Evolutionary conservation across 2,329 filamentous ascomycete species (phyloP).

Genomic region (Thelonectria discophora): DNA sequence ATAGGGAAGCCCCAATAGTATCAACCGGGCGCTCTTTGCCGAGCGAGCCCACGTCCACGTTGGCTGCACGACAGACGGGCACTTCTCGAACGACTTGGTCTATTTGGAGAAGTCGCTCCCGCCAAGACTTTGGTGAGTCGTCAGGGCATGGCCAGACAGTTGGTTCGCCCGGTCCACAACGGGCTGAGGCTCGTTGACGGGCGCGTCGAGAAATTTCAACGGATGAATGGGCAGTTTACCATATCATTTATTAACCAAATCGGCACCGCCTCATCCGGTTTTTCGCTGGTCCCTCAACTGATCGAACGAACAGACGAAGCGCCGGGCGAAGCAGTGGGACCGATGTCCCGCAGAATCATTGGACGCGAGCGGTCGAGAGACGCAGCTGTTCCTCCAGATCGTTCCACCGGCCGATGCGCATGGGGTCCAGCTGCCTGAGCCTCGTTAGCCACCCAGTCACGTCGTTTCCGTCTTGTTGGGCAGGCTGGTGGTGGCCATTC

Average conservation of each 20-base stretch:
- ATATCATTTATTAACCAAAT: no score
- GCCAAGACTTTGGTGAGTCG: not conserved
- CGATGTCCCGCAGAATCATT: not conserved
- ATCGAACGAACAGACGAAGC: not conserved
- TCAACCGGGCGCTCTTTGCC: not conserved
- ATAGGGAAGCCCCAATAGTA: no score
- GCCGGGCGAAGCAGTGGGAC: not conserved
- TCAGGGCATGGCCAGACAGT: not conserved
- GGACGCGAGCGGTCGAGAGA: constrained; percentile 11
- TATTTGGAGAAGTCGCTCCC: no score
- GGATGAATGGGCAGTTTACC: no score
- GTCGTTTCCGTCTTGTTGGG: constrained; percentile 54
- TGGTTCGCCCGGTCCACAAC: no score
- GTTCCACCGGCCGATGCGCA: constrained; percentile 78
- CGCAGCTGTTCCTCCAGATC: constrained; percentile 66
- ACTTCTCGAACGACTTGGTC: not conserved
- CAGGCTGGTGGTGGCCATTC: constrained; percentile 55
- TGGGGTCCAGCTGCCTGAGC: constrained; percentile 75
- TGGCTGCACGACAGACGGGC: not conserved
- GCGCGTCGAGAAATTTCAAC: no score
- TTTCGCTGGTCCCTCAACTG: no score
- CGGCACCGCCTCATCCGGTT: no score
- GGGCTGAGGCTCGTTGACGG: no score
- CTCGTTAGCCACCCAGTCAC: constrained; percentile 68
- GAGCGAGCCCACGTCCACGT: not conserved